Base-by-base conservation (phyloP, 495 filamentous ascomycete genomes). In the Penicillium soppii region DNA sequence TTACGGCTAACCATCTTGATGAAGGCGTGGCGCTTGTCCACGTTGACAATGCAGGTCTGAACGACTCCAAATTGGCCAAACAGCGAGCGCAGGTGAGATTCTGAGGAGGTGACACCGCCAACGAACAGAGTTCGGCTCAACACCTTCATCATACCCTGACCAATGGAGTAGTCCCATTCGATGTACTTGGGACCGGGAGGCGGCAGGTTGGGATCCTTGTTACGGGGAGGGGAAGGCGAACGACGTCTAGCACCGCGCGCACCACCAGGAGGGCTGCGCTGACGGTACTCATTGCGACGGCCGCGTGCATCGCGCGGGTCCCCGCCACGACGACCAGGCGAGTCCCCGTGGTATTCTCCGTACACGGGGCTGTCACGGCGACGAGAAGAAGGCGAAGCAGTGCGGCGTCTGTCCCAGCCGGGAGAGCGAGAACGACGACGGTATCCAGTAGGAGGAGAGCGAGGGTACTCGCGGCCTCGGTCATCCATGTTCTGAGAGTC, bases 21-120 rank as follows among this genome's bases (percentile, higher is more conserved):
- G 61, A 99, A 99, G 10, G 94, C 94, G 71, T 97, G 95, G 19
- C 94, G 88, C 70, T 96, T 97, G 57, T 97, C 95, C 51, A 87
- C 85, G 70, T 97, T 96, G 61, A 97, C 92, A 53, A 99, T 99
- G 68, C 91, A 96, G 9, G 91, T 95, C 62, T 99, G 94, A 1
- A 99, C 95, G 38, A 83, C 68, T 39, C 94, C 94, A 62, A 83
- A 96, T 19, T 81, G 82, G 58, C 74, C 71, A 61, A 99, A 97
- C 22, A 91, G 82, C 21, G 71, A 74, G 19, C 89, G 82, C 40
- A 99, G 75, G 56, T 95, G 90, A 15, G 78, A 72, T 65, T 99
- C 94, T 9, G 88, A 83, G 17, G 84, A 88, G 83, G 88, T 92
- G 57, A 96, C 94, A 68, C 95, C 94, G 44, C 94, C 94, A 42